Evolutionary conservation across 75 land plant species (phyloP).

Genomic region (Larix kaempferi): DNA sequence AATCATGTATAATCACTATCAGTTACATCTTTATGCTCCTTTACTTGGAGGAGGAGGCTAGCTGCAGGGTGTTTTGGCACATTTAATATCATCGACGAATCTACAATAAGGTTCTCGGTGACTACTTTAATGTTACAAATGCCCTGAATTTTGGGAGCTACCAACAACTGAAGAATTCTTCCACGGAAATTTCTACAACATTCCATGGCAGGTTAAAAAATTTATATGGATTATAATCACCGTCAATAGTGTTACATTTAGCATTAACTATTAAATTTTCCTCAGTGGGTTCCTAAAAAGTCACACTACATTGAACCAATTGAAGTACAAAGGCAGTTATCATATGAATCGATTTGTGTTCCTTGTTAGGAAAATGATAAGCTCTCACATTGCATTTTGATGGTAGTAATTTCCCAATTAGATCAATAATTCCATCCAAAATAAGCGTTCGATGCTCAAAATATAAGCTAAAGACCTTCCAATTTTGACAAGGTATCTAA

Average conservation of each 20-base stretch:
- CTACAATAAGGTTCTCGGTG: slow-evolving; percentile 79
- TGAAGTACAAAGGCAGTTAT: slow-evolving; percentile 86
- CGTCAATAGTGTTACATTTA: slow-evolving; percentile 27
- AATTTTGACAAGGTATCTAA: background rate
- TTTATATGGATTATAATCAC: slow-evolving; percentile 30
- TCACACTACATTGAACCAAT: slow-evolving; percentile 76
- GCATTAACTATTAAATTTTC: slow-evolving; percentile 6
- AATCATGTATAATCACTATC: background rate
- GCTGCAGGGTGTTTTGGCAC: slow-evolving; percentile 97
- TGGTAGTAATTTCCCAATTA: slow-evolving; percentile 75
- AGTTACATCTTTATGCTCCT: background rate
- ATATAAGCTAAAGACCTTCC: slow-evolving; percentile 75
- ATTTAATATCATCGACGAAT: slow-evolving; percentile 80
- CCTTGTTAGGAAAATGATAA: slow-evolving; percentile 93
- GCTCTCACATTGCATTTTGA: slow-evolving; percentile 68
- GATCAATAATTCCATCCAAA: slow-evolving; percentile 72
- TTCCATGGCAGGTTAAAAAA: slow-evolving; percentile 70
- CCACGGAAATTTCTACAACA: slow-evolving; percentile 80
- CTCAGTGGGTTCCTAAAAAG: slow-evolving; percentile 39
- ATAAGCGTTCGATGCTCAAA: slow-evolving; percentile 68
- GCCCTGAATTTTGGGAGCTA: slow-evolving; percentile 67
- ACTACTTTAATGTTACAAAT: slow-evolving; percentile 65
- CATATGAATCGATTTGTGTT: slow-evolving; percentile 91
- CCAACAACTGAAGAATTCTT: slow-evolving; percentile 71
- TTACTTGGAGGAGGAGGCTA: slow-evolving; percentile 79